Base-by-base conservation (phyloP, 176 grass and related monocot species). In the Zoysia pacifica region DNA sequence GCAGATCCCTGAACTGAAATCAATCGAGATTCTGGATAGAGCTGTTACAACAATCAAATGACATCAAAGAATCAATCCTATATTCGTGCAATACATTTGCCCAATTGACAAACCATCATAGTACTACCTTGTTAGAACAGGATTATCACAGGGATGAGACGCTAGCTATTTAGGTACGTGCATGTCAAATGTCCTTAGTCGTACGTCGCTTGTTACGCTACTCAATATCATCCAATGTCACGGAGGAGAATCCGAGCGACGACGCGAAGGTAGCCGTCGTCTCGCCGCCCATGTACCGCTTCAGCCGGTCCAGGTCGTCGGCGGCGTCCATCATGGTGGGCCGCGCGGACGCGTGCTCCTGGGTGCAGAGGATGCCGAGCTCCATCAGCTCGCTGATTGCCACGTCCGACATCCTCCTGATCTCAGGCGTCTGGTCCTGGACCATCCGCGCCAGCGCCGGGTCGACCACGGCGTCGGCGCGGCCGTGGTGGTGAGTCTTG, bases 251-350 rank as follows among this genome's bases (percentile, higher is more conserved):
- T 7, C 90, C 90, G 12, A 90, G 62, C 6, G 93, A 90, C 2
- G 93, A 96, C 18, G 87, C 82, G 67, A 93, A 96, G 55, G 95
- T 98, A 38, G 90, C 92, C 5, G 90, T 83, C 10, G 84, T 94
- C 75, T 94, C 90, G 15, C 95, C 90, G 16, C 86, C 76, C n/a
- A 98, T 75, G 51, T 93, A 98, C 60, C 83, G 69, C 67, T 98
- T 98, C 15, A 98, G 78, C 15, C 92, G 81, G 69, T 93, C 92
- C 79, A 94, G 86, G 81, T 94, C 92, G 19, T 89, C 90, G 15
- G 92, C 95, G 0, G 80, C 90, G 59, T 94, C 88, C 79, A 98
- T 51, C 95, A 98, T 98, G 48, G 88, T 93, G 3, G 92, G 92
- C 48, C 95, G 79, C 64, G 67, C 78, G 9, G 88, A 81, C 6